Evolutionary conservation across 345 rosid species (phyloP).

Genomic region (Citrus reticulata): DNA sequence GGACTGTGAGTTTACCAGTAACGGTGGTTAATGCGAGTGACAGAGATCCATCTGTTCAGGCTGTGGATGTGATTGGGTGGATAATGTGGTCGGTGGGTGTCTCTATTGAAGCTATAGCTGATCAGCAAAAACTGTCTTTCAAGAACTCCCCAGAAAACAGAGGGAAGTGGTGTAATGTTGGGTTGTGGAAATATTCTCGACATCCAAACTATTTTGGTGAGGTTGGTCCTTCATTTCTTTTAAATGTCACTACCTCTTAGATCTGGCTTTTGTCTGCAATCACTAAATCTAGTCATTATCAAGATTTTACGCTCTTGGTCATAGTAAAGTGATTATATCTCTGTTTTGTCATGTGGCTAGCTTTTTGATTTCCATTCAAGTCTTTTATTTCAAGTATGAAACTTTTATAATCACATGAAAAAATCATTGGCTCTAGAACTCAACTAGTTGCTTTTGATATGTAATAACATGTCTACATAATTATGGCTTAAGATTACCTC

Average conservation of each 20-base stretch:
- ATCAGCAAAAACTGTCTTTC: conserved; percentile 81
- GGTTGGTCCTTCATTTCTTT: conserved; percentile 39
- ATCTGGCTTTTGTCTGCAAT: background rate
- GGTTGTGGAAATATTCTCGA: conserved; percentile 80
- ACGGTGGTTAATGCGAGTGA: conserved; percentile 82
- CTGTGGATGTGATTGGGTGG: conserved; percentile 82
- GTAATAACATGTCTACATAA: background rate
- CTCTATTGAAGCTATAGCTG: conserved; percentile 67
- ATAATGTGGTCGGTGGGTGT: conserved; percentile 69
- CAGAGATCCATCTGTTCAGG: conserved; percentile 56
- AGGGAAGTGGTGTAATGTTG: conserved; percentile 82
- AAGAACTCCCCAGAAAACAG: conserved; percentile 74
- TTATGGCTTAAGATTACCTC: background rate
- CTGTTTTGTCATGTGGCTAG: background rate
- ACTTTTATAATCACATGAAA: background rate
- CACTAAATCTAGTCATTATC: background rate
- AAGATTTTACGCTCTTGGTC: background rate
- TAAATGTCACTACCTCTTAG: background rate
- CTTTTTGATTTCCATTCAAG: background rate
- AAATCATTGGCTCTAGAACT: background rate
- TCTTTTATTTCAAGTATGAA: background rate
- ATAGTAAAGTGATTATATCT: background rate
- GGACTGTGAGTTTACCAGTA: conserved; percentile 92
- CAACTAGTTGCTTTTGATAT: background rate
- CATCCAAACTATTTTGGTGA: conserved; percentile 97